A percentile compares a stretch with the other conserved stretches of the same genome.
These are phyloP conservation scores for Arctium minus DNA, from an alignment of 129 eudicot genomes.

Conservation along the genomic window DNA sequence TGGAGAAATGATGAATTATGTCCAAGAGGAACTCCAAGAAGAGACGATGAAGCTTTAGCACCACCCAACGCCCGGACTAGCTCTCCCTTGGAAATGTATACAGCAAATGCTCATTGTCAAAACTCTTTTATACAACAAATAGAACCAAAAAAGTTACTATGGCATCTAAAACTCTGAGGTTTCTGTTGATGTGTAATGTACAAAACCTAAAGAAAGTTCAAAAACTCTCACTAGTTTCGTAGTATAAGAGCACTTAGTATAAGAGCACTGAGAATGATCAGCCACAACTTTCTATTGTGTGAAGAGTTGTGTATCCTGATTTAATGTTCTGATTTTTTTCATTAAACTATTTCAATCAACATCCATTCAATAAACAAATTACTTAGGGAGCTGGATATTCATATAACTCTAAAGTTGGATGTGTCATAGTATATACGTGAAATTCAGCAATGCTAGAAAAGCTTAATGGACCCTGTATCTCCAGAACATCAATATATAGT, in stretches of 20 bases:
- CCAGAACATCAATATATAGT: not conserved
- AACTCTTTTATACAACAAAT: not conserved
- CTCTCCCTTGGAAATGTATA: slow-evolving; percentile 55
- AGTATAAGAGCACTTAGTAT: not conserved
- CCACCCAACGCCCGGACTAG: slow-evolving; percentile 89
- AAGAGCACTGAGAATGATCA: not conserved
- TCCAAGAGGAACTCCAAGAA: slow-evolving; percentile 96
- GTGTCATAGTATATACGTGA: not conserved
- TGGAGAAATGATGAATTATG: slow-evolving; percentile 97
- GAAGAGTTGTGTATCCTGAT: not conserved
- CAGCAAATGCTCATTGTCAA: not conserved
- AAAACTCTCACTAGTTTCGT: not conserved
- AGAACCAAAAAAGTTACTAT: not conserved
- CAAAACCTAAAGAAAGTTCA: not conserved
- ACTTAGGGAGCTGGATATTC: not conserved
- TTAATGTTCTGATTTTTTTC: not conserved
- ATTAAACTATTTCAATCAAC: not conserved
- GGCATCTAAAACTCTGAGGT: not conserved
- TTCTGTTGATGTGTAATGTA: not conserved
- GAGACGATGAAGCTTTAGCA: slow-evolving; percentile 75
- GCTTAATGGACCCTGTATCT: not conserved
- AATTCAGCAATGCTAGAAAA: not conserved
- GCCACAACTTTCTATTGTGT: not conserved
- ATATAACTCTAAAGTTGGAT: not conserved
- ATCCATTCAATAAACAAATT: not conserved